Conservation (phyloP, 73 alveolate species). For the Tetrahymena elliotti region DNA sequence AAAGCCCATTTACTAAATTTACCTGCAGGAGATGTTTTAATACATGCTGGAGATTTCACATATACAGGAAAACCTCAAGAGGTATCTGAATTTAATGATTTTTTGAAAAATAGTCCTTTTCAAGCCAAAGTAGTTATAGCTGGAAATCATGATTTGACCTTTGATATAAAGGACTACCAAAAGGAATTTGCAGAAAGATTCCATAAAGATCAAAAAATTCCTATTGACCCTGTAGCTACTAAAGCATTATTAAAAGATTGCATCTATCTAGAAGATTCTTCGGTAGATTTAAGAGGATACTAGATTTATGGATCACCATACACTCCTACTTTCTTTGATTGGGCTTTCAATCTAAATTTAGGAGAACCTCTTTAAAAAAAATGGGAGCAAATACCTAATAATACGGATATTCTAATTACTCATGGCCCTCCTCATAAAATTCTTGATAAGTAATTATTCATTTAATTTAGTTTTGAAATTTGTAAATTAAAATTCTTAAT, state of each 20-base stretch:
- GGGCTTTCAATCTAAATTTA: conserved; percentile 26
- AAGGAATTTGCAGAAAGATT: not conserved
- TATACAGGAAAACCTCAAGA: conserved; percentile 36
- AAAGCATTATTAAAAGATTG: conserved; percentile 20
- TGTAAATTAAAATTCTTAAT: no score
- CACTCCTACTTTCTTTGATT: conserved; percentile 1
- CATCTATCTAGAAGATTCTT: conserved; percentile 34
- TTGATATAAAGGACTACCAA: conserved; percentile 15
- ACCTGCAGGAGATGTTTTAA: conserved; percentile 33
- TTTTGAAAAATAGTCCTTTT: conserved; percentile 7
- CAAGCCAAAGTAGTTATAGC: conserved; percentile 43
- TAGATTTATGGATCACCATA: conserved; percentile 53
- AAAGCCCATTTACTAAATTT: not conserved
- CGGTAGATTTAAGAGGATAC: conserved; percentile 26
- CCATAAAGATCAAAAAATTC: not conserved
- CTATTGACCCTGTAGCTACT: conserved; percentile 6
- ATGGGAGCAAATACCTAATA: conserved; percentile 40
- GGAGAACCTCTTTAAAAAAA: not conserved
- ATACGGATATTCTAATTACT: conserved; percentile 37
- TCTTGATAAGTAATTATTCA: not conserved
- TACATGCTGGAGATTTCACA: conserved; percentile 46
- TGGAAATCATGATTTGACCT: conserved; percentile 50
- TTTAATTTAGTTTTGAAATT: not conserved
- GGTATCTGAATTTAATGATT: conserved; percentile 17
- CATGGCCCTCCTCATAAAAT: conserved; percentile 48